These are phyloP conservation scores for Candida khao-thaluensis DNA, from an alignment of 805 yeast genomes.

Conservation along the genomic window DNA sequence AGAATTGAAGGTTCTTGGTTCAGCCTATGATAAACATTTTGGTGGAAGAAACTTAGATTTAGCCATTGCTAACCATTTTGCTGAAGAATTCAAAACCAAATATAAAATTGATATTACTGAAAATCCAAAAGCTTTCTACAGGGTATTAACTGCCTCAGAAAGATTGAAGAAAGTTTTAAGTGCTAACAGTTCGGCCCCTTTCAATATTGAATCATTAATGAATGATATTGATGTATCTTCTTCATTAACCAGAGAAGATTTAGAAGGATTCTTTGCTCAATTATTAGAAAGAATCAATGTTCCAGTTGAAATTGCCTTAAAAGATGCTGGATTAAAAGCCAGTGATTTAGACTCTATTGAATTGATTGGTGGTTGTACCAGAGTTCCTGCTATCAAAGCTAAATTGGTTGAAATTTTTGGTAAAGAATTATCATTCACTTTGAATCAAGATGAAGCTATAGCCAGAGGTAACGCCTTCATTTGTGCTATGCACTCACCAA, in stretches of 20 bases:
- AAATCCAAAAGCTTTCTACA: slow-evolving; percentile 92
- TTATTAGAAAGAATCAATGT: slow-evolving; percentile 69
- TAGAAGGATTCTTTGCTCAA: slow-evolving; percentile 87
- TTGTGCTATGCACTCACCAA: slow-evolving; percentile 99
- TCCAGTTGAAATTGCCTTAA: slow-evolving; percentile 81
- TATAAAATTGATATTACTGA: slow-evolving; percentile 89
- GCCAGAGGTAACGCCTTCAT: slow-evolving; percentile 99
- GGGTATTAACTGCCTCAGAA: slow-evolving; percentile 91
- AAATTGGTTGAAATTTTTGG: slow-evolving; percentile 77
- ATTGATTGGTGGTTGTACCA: slow-evolving; percentile 96
- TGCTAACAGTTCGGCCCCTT: slow-evolving; percentile 93
- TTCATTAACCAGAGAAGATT: slow-evolving; percentile 82
- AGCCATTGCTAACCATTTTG: slow-evolving; percentile 93
- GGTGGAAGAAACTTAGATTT: slow-evolving; percentile 98
- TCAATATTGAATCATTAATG: slow-evolving; percentile 95
- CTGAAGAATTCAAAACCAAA: slow-evolving; percentile 85
- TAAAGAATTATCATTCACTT: slow-evolving; percentile 84
- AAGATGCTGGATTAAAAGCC: slow-evolving; percentile 68
- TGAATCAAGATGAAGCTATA: slow-evolving; percentile 98
- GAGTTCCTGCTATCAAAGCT: slow-evolving; percentile 92
- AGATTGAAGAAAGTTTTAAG: slow-evolving; percentile 92
- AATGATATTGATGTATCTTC: slow-evolving; percentile 94
- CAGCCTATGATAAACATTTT: slow-evolving; percentile 91
- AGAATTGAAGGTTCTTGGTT: slow-evolving; percentile 88
- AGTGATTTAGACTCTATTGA: slow-evolving; percentile 88